Base-by-base conservation (phyloP, 1,284 basidiomycete species). In the Abortiporus biennis region DNA sequence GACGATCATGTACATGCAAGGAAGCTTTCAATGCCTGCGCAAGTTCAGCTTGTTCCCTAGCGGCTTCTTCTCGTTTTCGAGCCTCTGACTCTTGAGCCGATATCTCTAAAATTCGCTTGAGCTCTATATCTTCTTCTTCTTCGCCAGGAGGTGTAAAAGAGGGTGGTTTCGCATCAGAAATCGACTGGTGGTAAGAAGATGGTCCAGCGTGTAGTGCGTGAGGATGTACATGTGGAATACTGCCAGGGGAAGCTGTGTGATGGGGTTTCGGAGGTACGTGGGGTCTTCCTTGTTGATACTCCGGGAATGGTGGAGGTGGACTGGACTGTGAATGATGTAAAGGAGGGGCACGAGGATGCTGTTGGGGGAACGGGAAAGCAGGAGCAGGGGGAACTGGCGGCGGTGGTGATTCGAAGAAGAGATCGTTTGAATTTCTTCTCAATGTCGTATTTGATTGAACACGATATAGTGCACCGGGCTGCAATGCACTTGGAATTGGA, bases 11-110 rank as follows among this genome's bases (percentile, higher is more conserved):
- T 6, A 43, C 15, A 16, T 39, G 33, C 22, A 79, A 60, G 2
- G 84, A 86, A 48, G 75, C 79, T 48, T 75, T 68, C 45, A 86
- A 51, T 0, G 82, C 84, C 48, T 65, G 68, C n/a, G 74, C 74
- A 16, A 87, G 64, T 35, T 83, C 78, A 25, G 76, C 76, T 43
- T 83, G 79, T 53, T 86, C 83, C 50, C 73, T 54, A 6, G 56
- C 49, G 23, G 54, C 37, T 34, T 59, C 33, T 25, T 43, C 9
- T 23, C 27, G 50, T 32, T 64, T 56, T 43, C 67, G 60, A 34
- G 34, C 63, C 21, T 57, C 57, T 3, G 69, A 64, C 43, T 77
- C 73, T 32, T 71, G 68, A 31, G 68, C 66, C 2, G 83, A 83
- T 23, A 80, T 50, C n/a, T 72, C 71, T 16, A 85, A 55, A 6